Evolutionary conservation across 1,284 basidiomycete species (phyloP).

Genomic region (Porodaedalea pini): DNA sequence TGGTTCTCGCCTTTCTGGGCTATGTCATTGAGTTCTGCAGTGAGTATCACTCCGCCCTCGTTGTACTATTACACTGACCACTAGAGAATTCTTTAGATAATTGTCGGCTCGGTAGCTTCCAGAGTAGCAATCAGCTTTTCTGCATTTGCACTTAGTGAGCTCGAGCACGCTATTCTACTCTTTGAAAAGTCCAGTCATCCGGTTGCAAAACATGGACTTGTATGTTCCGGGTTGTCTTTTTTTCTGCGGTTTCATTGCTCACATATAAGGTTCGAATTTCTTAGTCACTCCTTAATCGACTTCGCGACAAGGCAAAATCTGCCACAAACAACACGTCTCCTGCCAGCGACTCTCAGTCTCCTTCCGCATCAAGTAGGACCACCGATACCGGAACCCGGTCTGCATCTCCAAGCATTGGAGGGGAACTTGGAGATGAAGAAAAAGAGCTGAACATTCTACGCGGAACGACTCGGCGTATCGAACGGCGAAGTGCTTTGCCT

Average conservation of each 20-base stretch:
- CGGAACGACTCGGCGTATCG: constrained; percentile 4
- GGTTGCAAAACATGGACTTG: neutral
- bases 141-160: constrained; percentile 12
- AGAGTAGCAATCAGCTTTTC: constrained; percentile 17
- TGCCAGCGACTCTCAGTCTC: neutral
- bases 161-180: constrained; percentile 5
- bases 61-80: neutral
- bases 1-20: neutral
- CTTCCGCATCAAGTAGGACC: too few relatives aligned
- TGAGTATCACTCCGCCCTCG: neutral
- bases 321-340: neutral
- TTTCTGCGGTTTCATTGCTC: neutral
- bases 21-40: neutral
- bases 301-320: neutral
- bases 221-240: neutral
- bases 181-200: constrained; percentile 1
- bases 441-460: constrained; percentile 7
- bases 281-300: neutral
- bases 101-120: constrained; percentile 20
- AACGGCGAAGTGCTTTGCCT: neutral
- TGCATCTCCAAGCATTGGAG: neutral
- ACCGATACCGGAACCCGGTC: too few relatives aligned
- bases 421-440: neutral
- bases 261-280: neutral
- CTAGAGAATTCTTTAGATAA: constrained; percentile 4